Conservation (phyloP, 1,139 yeast genomes). For the Taphrina betulina region DNA sequence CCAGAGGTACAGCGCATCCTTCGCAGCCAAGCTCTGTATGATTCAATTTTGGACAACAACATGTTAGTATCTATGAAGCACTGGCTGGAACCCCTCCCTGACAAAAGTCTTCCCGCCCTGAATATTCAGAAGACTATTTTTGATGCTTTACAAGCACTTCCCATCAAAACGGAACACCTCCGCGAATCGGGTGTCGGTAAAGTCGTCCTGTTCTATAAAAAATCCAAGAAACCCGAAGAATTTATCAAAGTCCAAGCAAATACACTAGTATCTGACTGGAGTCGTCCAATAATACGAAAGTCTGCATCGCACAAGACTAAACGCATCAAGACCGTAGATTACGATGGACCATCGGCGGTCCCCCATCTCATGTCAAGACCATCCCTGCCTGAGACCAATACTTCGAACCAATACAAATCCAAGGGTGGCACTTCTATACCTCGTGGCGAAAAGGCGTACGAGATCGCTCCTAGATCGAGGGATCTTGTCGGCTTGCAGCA, state of each 20-base stretch:
- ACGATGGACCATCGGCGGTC: conserved; percentile 9
- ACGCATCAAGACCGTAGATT: conserved; percentile 50
- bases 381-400: conserved; percentile 2
- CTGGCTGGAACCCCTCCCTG: conserved; percentile 98
- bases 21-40: conserved; percentile 64
- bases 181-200: conserved; percentile 94
- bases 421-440: conserved; percentile 31
- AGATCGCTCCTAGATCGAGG: conserved; percentile 25
- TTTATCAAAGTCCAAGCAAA: conserved; percentile 84
- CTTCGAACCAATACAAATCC: conserved; percentile 11
- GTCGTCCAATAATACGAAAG: conserved; percentile 94
- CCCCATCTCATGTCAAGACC: conserved; percentile 1
- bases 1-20: conserved; percentile 75
- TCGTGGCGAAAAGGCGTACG: conserved; percentile 30
- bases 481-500: conserved; percentile 5
- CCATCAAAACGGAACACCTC: conserved; percentile 91
- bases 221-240: conserved; percentile 85
- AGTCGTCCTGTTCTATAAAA: conserved; percentile 88
- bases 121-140: conserved; percentile 90
- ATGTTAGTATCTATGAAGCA: conserved; percentile 87
- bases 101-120: conserved; percentile 93
- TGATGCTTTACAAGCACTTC: conserved; percentile 68
- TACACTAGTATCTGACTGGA: conserved; percentile 70
- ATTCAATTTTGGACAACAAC: conserved; percentile 90
- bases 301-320: conserved; percentile 93